phyloP scores from a whole-genome alignment of 23 red algal genomes.

The Gracilariopsis chorda region DNA sequence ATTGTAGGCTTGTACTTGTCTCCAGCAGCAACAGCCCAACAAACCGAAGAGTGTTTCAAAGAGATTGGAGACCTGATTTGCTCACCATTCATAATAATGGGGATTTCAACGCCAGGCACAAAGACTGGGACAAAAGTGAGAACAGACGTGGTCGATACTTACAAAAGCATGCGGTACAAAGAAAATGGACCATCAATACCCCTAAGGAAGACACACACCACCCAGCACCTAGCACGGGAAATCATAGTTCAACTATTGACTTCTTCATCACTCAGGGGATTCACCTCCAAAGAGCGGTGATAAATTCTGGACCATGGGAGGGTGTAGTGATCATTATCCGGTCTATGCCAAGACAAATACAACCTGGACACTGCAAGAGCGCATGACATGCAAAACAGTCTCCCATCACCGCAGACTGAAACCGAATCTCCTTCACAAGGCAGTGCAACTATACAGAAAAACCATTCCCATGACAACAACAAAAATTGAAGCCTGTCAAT shows the following conservation, averaged over 20 bases:
- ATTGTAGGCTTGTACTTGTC: not conserved
- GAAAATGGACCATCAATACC: not conserved
- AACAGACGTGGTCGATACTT: not conserved
- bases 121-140: constrained; percentile 9
- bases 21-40: not conserved
- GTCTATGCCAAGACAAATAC: not conserved
- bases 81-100: not conserved
- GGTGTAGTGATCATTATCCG: not conserved
- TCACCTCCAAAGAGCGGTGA: not conserved
- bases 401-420: not conserved
- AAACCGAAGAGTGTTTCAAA: not conserved
- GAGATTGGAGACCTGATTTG: not conserved
- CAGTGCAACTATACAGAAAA: not conserved
- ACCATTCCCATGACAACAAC: not conserved
- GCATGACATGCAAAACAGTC: not conserved
- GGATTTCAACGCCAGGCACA: constrained; percentile 22
- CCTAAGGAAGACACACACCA: not conserved
- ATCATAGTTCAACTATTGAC: not conserved
- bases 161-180: not conserved
- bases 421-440: not conserved
- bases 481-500: not conserved
- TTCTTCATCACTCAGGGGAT: not conserved
- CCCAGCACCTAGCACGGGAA: not conserved
- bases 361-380: not conserved
- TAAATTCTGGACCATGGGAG: not conserved